Evolutionary conservation across 306 rosid genomes (phyloP).

Genomic region (Arachis stenosperma): DNA sequence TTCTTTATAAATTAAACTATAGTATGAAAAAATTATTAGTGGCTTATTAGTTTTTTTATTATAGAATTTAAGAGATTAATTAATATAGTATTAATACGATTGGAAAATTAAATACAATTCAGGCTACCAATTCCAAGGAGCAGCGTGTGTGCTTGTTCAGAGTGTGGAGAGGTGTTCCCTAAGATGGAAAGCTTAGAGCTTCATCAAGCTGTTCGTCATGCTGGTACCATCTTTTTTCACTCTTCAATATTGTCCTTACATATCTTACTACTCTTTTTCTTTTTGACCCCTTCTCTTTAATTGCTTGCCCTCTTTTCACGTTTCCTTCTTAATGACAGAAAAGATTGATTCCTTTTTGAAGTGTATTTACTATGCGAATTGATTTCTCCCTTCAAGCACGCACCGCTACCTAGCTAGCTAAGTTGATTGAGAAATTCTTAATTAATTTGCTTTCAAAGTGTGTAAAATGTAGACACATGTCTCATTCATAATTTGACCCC

Average conservation of each 20-base stretch:
- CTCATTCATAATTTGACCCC: neutral
- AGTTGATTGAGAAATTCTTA: no score
- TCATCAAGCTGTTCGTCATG: slow-evolving; percentile 94
- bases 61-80: neutral
- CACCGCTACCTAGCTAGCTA: neutral
- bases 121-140: slow-evolving; percentile 80
- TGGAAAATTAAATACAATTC: neutral
- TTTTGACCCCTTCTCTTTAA: neutral
- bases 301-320: neutral
- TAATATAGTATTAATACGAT: neutral
- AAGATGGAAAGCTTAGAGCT: slow-evolving; percentile 85
- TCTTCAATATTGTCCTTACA: neutral
- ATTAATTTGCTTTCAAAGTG: no score
- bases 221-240: slow-evolving; percentile 56
- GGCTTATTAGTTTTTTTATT: neutral
- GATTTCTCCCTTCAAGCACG: neutral
- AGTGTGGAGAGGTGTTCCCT: slow-evolving; percentile 92
- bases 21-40: neutral
- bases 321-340: neutral
- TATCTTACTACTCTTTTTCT: neutral
- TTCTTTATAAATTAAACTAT: no score
- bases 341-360: neutral
- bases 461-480: no score
- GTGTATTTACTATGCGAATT: slow-evolving; percentile 21
- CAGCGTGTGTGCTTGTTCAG: slow-evolving; percentile 75